Evolutionary conservation across 768 basidiomycete genomes (phyloP), one percentile per base, ranked within the genome.

Genomic region (Tricholoma furcatifolium): DNA sequence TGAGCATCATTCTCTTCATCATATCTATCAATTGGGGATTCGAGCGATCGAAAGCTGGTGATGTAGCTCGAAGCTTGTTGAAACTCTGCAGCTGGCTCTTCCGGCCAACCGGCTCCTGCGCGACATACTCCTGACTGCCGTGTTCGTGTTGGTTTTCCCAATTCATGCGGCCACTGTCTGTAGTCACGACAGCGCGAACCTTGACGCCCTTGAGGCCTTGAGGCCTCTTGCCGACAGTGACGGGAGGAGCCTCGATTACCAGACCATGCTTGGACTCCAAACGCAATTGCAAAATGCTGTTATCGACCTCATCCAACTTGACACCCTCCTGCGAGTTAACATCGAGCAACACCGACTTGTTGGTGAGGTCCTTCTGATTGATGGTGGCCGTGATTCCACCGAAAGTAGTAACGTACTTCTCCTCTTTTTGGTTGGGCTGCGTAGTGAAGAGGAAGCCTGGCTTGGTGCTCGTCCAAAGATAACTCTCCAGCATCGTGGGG

Each of bases 381-480:
- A 79, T 51, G 6, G 47, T 34, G 0, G 73, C 66, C 6, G 63
- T 61, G 54, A 79, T 61, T 10, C 81, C 81, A 15, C 74, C 81
- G 56, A 80, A 78, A 55, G 73, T 69, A 46, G 70, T 75, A 23
- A 76, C 50, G 46, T 50, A 65, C 31, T 50, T 46, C 34, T 38
- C 42, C 10, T 53, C 36, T 23, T 23, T 21, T 20, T 42, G 20
- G 32, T 47, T 39, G 45, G 80, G n/a, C n/a, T n/a, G n/a, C n/a
- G n/a, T n/a, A n/a, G n/a, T 71, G 34, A 83, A 73, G 57, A 85
- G 54, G 51, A 88, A 76, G 46, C 87, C 91, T 6, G 82, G 80
- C 58, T 81, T 74, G 15, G 81, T 69, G 54, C 71, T 74, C 7
- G 75, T 74, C 63, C 71, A 74, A 64, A 84, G 70, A 47, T 70